Percentiles rank a stretch among this genome's conserved stretches.
phyloP scores from a whole-genome alignment of 2,329 filamentous ascomycete species.

The Berkeleyomyces basicola region DNA sequence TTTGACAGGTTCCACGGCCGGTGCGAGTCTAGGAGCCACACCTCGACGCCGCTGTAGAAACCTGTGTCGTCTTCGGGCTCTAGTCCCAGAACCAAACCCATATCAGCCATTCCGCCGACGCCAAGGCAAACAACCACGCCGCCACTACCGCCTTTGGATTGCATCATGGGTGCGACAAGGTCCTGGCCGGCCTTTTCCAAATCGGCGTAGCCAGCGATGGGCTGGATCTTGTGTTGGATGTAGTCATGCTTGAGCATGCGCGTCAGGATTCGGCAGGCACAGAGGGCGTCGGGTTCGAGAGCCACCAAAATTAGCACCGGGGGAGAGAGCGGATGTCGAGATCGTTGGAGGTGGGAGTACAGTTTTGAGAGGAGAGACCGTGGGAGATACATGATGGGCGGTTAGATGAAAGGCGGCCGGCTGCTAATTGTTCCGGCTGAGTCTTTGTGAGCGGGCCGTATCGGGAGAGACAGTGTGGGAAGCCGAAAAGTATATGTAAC shows the following conservation, averaged over 20 bases:
- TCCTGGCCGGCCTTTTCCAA: constrained; percentile 64
- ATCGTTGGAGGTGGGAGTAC: constrained; percentile 74
- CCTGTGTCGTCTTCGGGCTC: constrained; percentile 45
- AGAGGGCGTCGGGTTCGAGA: constrained; percentile 88
- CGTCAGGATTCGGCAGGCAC: constrained; percentile 86
- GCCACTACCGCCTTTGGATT: constrained; percentile 64
- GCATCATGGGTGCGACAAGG: constrained; percentile 73
- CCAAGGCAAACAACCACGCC: constrained; percentile 86
- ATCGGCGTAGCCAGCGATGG: constrained; percentile 82
- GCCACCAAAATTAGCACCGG: constrained; percentile 84
- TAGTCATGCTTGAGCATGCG: constrained; percentile 92
- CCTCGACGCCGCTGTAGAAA: constrained; percentile 68
- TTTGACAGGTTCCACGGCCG: constrained; percentile 91
- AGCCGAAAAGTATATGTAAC: background rate
- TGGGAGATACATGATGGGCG: constrained; percentile 71
- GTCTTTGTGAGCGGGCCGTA: background rate
- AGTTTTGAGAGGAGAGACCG: constrained; percentile 76
- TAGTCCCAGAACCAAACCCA: constrained; percentile 64
- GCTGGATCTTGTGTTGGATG: constrained; percentile 93
- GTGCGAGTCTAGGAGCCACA: constrained; percentile 86
- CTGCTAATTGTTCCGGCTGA: background rate
- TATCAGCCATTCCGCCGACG: constrained; percentile 78
- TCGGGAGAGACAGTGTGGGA: background rate
- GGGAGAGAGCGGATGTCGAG: constrained; percentile 76
- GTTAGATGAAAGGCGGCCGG: background rate